Evolutionary conservation across 2,329 filamentous ascomycete genomes (phyloP), one percentile per base, ranked within the genome.

Genomic region (Diaporthe aspalathi): DNA sequence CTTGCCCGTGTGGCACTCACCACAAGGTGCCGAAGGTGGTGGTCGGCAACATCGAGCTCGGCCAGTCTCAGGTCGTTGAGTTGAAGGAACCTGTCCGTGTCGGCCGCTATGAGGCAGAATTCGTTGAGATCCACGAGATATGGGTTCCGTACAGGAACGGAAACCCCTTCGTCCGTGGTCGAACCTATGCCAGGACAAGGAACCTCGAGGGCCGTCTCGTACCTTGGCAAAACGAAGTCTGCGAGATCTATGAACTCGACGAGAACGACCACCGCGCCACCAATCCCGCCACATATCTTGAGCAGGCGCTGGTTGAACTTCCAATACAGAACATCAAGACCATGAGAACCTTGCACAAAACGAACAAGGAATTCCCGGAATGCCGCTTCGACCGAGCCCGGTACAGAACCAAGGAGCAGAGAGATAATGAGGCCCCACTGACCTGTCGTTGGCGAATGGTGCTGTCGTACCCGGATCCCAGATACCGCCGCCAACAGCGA

Each of bases 381-480:
- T 80, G 81, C 60, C 76, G 79, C 0, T 80, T 79, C 9, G 67
- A 78, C 0, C 27, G 57, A 0, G 35, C 65, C 0, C 63, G 76
- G 0, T 81, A 76, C 45, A 65, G 60, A 0, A 75, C 75, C 16
- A 74, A 74, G 1, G 27, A 76, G 0, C 74, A 77, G 1, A 71
- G 78, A 0, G 75, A 77, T 14, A 71, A 77, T 1, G 75, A 79
- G 17, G 84, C 81, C 0, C 76, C 79, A 0, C 76, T 91, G 1
- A 84, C 88, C 5, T 89, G 87, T 68, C 83, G 90, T 4, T 91
- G 86, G 84, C 84, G 83, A 32, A 82, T 80, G 38, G 76, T 80
- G 4, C 70, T 80, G 0, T 74, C 78, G 43, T 82, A 81, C 74
- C 80, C 73, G 73, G 77, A 71, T 68, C 77, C 29, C 57, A 74